Evolutionary conservation across 495 filamentous ascomycete species (phyloP), one percentile per base, ranked within the genome.

Genomic region (Diplogelasinospora grovesii): DNA sequence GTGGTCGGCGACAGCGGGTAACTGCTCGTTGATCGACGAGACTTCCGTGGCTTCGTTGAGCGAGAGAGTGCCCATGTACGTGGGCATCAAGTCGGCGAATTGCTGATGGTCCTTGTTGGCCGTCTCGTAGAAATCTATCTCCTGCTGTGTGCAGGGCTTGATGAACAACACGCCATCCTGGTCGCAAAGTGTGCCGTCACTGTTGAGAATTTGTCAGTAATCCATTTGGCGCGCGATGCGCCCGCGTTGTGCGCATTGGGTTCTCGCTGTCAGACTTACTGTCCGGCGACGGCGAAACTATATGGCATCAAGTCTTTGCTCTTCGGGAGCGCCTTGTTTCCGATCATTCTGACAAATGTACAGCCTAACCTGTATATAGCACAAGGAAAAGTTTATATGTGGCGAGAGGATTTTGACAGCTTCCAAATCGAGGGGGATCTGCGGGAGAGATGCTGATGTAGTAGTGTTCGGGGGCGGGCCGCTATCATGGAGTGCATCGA

Each of bases 81-180:
- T 75, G 39, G 92, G 90, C 70, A 97, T 92, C 54, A 85, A 79
- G 15, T 79, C 76, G 14, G 77, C 75, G 49, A 96, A 83, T 4
- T 68, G 71, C 14, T 79, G 79, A 52, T 95, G 89, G 11, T 67
- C 54, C 7, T 45, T 41, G 36, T 62, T 52, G 26, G 81, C 79
- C 19, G 81, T 77, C 63, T 96, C 81, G 75, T 99, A 99, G 66
- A 99, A 99, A 19, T 79, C 77, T 43, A 95, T 78, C 65, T 99
- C 92, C 42, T 78, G 74, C 28, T 75, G 61, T 5, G 86, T 94
- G 64, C 92, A 96, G 21, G 92, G 92, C 64, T 99, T 99, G 60
- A 96, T 86, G 56, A 99, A 82, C 13, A 96, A 69, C 41, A 83
- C 75, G 53, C 92, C 92, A 35, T 85, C 82, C 38, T 73, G 65